A percentile compares a stretch with the other conserved stretches of the same genome.
Evolutionary conservation across 106 monocot genomes (phyloP).

Genomic region (Triglochin maritima): DNA sequence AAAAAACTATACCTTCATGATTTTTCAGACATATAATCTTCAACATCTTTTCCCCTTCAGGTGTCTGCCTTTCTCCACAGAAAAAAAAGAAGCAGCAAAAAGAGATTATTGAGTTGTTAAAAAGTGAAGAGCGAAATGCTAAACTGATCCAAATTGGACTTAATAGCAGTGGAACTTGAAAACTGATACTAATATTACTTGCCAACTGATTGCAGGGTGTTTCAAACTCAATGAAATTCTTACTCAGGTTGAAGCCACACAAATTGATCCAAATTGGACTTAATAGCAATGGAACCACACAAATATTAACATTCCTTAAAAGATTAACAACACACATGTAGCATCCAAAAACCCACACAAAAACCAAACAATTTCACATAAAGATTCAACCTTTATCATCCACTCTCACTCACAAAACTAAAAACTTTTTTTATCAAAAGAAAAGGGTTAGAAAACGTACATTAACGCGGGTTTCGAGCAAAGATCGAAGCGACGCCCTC

Average conservation of each 20-base stretch:
- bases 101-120: neutral
- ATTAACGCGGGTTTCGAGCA: neutral
- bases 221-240: neutral
- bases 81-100: neutral
- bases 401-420: neutral
- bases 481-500: neutral
- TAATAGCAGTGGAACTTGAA: neutral
- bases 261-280: neutral
- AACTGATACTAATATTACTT: neutral
- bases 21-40: neutral
- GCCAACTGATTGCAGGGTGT: neutral
- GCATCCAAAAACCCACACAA: no score
- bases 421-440: neutral
- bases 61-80: conserved; percentile 11
- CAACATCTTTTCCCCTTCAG: neutral
- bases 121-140: neutral
- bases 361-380: neutral
- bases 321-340: no score
- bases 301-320: no score
- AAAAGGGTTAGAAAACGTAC: neutral
- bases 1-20: neutral
- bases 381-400: neutral
- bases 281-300: no score
- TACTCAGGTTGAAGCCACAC: neutral
- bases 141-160: neutral